A percentile compares a stretch with the other conserved stretches of the same genome.
These are phyloP conservation scores for Phialocephala subalpina DNA, from an alignment of 2,329 filamentous ascomycete species.

Conservation along the genomic window DNA sequence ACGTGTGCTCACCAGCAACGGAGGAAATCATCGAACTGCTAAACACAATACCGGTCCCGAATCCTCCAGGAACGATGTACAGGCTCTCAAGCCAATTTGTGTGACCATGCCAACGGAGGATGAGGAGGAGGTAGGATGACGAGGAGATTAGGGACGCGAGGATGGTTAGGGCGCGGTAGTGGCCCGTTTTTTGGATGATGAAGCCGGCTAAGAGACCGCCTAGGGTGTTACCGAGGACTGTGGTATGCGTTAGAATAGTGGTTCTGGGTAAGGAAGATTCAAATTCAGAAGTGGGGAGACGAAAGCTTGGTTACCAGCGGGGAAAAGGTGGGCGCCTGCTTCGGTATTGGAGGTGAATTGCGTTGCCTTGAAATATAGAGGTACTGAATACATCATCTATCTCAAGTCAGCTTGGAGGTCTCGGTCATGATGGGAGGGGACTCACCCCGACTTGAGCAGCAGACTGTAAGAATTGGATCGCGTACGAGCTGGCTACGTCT, in stretches of 20 bases:
- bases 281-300: too few species aligned
- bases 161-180: constrained; percentile 63
- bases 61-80: constrained; percentile 64
- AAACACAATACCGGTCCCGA: constrained; percentile 56
- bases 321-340: constrained; percentile 69
- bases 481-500: constrained; percentile 61
- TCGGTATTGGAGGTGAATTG: constrained; percentile 62
- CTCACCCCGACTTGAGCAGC: constrained; percentile 65
- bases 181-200: constrained; percentile 56
- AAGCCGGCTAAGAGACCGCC: constrained; percentile 67
- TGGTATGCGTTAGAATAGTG: too few species aligned
- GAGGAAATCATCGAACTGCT: constrained; percentile 58
- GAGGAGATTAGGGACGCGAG: constrained; percentile 58
- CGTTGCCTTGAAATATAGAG: constrained; percentile 75
- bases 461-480: constrained; percentile 60
- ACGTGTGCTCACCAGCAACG: too few species aligned
- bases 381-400: constrained; percentile 69
- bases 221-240: constrained; percentile 71
- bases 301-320: too few species aligned
- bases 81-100: constrained; percentile 63
- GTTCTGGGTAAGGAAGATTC: too few species aligned
- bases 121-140: constrained; percentile 59
- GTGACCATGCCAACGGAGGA: constrained; percentile 66
- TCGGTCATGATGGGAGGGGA: constrained; percentile 15
- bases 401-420: neutral